phyloP scores from a whole-genome alignment of 306 rosid genomes.

The Castanea crenata region DNA sequence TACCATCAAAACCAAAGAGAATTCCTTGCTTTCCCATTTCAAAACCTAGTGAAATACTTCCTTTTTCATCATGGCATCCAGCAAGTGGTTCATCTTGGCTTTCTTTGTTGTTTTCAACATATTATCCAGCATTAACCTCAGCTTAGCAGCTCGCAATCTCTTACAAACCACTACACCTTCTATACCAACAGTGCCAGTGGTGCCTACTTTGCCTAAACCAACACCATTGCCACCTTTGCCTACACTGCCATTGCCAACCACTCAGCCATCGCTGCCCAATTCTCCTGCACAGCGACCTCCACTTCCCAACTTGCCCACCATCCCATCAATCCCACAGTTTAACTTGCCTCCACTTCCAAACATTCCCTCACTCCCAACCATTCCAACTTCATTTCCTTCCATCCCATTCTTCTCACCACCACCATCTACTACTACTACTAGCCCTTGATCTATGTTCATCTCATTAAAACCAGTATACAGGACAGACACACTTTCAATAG shows the following conservation, averaged over 20 bases:
- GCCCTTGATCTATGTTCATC: slow-evolving; percentile 14
- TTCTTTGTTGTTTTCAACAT: slow-evolving; percentile 18
- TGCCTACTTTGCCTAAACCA: slow-evolving; percentile 25
- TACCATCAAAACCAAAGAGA: not conserved
- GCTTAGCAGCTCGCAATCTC: slow-evolving; percentile 32
- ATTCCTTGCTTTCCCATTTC: not conserved
- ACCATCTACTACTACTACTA: slow-evolving; percentile 21
- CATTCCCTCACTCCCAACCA: slow-evolving; percentile 18
- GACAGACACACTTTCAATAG: not conserved
- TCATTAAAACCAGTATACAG: not conserved
- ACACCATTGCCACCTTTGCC: slow-evolving; percentile 24
- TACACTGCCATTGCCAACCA: slow-evolving; percentile 26
- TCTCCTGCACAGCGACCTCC: slow-evolving; percentile 18
- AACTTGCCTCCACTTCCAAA: slow-evolving; percentile 13
- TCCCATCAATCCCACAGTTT: not conserved
- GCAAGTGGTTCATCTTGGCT: slow-evolving; percentile 1
- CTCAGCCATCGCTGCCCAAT: slow-evolving; percentile 25
- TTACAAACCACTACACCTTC: slow-evolving; percentile 26
- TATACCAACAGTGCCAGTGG: not conserved
- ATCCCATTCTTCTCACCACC: slow-evolving; percentile 38
- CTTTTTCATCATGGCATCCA: slow-evolving; percentile 10
- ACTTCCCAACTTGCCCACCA: slow-evolving; percentile 21
- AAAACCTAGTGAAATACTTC: not conserved
- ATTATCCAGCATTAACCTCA: slow-evolving; percentile 18
- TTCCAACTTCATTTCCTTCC: slow-evolving; percentile 30